phyloP scores from a whole-genome alignment of 176 grass and related monocot species.

The Oryza australiensis region DNA sequence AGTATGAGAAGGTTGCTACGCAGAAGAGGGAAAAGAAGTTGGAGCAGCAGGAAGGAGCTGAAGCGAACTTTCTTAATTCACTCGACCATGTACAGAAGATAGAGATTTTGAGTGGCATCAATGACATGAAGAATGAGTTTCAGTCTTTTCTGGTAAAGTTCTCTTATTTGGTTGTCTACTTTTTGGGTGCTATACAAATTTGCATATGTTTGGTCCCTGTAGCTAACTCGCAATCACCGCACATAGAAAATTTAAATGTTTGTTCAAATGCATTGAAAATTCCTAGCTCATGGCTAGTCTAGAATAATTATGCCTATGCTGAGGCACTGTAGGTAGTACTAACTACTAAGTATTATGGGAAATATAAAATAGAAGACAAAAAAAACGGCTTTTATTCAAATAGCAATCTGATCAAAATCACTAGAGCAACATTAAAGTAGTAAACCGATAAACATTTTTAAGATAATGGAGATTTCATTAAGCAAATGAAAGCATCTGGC shows the following conservation, averaged over 20 bases:
- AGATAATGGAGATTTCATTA: neutral
- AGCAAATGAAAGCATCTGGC: neutral
- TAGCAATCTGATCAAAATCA: neutral
- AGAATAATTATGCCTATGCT: neutral
- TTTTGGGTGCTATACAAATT: neutral
- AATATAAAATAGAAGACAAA: neutral
- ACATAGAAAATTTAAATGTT: neutral
- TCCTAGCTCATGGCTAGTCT: neutral
- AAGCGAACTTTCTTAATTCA: constrained; percentile 79
- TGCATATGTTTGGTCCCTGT: neutral
- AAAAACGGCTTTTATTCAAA: neutral
- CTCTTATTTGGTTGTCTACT: constrained; percentile 22
- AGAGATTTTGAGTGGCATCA: constrained; percentile 84
- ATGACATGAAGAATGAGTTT: constrained; percentile 89
- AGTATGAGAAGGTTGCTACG: constrained; percentile 88
- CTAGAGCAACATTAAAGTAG: neutral
- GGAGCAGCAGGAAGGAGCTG: constrained; percentile 88
- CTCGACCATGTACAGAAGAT: constrained; percentile 95
- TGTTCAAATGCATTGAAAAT: neutral
- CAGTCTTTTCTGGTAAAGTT: constrained; percentile 82
- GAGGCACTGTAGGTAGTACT: neutral
- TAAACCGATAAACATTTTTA: neutral
- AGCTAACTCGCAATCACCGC: neutral
- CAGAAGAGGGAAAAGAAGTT: constrained; percentile 88
- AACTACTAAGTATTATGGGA: neutral